phyloP scores from a whole-genome alignment of 1,284 basidiomycete species.

The Tilletia caries region DNA sequence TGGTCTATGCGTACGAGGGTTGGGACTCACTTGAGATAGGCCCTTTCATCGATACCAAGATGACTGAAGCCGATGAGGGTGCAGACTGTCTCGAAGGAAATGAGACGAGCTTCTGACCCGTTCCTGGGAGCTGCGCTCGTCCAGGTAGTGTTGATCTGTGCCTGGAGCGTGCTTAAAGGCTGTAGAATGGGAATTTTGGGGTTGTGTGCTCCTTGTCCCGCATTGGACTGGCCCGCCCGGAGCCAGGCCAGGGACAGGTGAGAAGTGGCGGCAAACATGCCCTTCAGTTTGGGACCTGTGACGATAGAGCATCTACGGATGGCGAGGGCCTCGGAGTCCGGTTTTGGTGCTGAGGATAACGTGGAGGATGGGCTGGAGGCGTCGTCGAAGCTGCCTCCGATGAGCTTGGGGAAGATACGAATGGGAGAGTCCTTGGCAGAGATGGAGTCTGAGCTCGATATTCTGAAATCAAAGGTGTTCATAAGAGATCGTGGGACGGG shows the following conservation, averaged over 20 bases:
- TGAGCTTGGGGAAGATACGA: conserved; percentile 9
- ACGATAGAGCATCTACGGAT: neutral
- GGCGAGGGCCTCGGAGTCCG: neutral
- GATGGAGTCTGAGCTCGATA: neutral
- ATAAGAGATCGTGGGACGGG: conserved; percentile 8
- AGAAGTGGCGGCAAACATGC: conserved; percentile 2
- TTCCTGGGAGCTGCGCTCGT: neutral
- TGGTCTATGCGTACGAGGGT: neutral
- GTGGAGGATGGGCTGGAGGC: neutral
- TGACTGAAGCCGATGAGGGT: neutral
- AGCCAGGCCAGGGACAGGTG: neutral
- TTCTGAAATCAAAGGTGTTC: conserved; percentile 5
- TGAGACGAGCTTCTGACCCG: neutral
- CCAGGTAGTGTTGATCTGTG: neutral
- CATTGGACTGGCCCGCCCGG: neutral
- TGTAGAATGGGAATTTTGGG: neutral
- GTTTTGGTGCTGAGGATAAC: neutral
- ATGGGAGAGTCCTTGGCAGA: neutral
- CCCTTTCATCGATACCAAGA: conserved; percentile 5
- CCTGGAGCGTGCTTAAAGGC: neutral
- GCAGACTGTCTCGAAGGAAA: neutral
- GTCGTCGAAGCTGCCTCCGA: neutral
- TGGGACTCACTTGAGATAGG: conserved; percentile 1
- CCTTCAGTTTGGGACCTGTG: neutral
- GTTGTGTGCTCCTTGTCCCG: neutral